Percentiles rank a stretch among this genome's conserved stretches.
Evolutionary conservation across 306 rosid genomes (phyloP).

Genomic region (Crotalaria pallida): DNA sequence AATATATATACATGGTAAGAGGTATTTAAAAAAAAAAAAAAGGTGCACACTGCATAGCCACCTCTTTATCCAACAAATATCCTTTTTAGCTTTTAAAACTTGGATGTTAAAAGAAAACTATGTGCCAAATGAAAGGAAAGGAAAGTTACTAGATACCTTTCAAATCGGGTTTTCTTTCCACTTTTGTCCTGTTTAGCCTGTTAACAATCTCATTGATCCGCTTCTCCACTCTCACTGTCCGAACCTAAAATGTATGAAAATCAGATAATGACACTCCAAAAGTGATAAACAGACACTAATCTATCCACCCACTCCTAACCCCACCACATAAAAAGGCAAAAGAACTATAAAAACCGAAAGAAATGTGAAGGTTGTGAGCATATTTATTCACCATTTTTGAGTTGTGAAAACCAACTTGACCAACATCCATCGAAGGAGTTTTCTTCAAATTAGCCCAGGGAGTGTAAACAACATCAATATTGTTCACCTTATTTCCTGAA

Average conservation of each 20-base stretch:
- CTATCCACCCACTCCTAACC: neutral
- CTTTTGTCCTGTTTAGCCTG: slow-evolving; percentile 84
- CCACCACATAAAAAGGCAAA: neutral
- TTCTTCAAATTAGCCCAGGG: slow-evolving; percentile 98
- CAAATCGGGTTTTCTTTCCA: slow-evolving; percentile 89
- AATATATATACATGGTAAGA: neutral
- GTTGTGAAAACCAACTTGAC: slow-evolving; percentile 94
- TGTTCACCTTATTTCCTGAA: slow-evolving; percentile 93
- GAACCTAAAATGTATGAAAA: slow-evolving; percentile 52
- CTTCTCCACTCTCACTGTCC: slow-evolving; percentile 89
- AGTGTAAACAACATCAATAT: slow-evolving; percentile 90
- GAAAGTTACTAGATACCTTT: slow-evolving; percentile 52
- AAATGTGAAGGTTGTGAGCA: neutral
- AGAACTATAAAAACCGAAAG: neutral
- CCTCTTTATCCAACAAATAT: neutral
- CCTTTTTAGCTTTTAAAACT: neutral
- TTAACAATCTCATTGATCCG: slow-evolving; percentile 85
- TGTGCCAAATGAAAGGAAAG: neutral
- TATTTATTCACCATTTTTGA: slow-evolving; percentile 57
- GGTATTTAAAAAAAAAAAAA: neutral
- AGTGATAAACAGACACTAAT: slow-evolving; percentile 9
- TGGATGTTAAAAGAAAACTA: neutral
- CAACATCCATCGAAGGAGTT: slow-evolving; percentile 96
- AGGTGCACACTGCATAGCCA: neutral
- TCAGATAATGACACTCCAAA: slow-evolving; percentile 21